Conservation (phyloP, 2,329 filamentous ascomycete species). For the Xylaria sp. region DNA sequence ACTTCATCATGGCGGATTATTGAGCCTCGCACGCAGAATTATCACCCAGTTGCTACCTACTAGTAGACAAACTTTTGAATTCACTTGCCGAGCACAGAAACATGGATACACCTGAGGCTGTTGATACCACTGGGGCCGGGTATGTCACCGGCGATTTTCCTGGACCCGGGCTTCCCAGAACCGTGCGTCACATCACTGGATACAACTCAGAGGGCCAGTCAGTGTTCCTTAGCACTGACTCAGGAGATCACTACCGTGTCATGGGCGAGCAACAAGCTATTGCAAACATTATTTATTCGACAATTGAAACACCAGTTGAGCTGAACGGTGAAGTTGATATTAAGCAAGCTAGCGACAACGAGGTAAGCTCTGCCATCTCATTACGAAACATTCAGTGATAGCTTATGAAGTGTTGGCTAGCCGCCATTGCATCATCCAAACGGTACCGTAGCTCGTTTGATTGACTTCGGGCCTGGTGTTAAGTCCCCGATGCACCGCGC, state of each 20-base stretch:
- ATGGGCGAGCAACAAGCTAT: slow-evolving; percentile 34
- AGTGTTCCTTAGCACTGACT: not conserved
- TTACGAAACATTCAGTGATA: not conserved
- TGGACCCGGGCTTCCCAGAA: not conserved
- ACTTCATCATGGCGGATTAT: no score
- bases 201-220: not conserved
- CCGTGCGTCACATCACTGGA: not conserved
- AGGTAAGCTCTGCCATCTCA: not conserved
- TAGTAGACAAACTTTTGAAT: no score
- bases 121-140: not conserved
- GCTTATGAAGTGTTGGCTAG: not conserved
- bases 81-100: no score
- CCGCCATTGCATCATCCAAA: not conserved
- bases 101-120: no score
- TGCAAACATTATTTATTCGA: slow-evolving; percentile 39
- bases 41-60: no score
- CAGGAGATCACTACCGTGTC: not conserved
- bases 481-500: slow-evolving; percentile 26
- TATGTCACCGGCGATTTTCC: not conserved
- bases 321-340: slow-evolving; percentile 34
- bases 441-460: slow-evolving; percentile 28
- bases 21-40: no score
- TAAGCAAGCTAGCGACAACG: slow-evolving; percentile 20
- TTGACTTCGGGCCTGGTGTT: slow-evolving; percentile 29
- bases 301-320: slow-evolving; percentile 33